A percentile compares a stretch with the other conserved stretches of the same genome.
These are phyloP conservation scores for Orbilia blumenaviensis DNA, from an alignment of 2,329 filamentous ascomycete species.

Conservation along the genomic window DNA sequence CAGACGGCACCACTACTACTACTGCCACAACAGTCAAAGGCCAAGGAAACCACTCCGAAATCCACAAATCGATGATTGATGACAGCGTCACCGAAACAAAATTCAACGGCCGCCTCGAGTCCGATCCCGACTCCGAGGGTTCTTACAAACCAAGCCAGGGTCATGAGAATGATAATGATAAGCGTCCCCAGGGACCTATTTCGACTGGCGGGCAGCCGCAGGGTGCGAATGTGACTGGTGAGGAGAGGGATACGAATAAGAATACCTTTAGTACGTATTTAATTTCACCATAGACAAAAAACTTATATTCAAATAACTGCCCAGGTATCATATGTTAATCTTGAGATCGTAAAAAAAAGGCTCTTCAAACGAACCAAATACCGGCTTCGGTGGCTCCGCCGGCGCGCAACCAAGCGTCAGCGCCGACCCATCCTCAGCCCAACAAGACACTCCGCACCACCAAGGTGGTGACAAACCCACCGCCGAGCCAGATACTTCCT, in stretches of 20 bases:
- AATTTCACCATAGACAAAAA: not conserved
- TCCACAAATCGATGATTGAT: constrained; percentile 52
- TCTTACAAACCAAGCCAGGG: constrained; percentile 28
- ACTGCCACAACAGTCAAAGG: constrained; percentile 62
- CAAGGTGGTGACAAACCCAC: constrained; percentile 60
- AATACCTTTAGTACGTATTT: constrained; percentile 30
- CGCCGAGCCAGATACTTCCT: constrained; percentile 58
- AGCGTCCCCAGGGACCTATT: constrained; percentile 13
- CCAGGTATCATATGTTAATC: too few relatives aligned
- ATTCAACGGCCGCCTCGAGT: constrained; percentile 41
- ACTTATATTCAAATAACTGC: too few relatives aligned
- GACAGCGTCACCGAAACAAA: constrained; percentile 40
- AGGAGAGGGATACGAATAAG: constrained; percentile 15
- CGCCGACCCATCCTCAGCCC: not conserved
- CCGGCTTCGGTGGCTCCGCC: constrained; percentile 46
- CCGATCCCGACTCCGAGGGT: constrained; percentile 35
- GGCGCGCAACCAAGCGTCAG: constrained; percentile 47
- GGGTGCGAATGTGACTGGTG: constrained; percentile 34
- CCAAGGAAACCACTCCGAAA: constrained; percentile 19
- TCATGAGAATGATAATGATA: constrained; percentile 6
- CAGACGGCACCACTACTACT: constrained; percentile 68
- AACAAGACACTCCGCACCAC: constrained; percentile 57
- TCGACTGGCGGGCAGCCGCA: constrained; percentile 34
- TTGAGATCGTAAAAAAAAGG: too few relatives aligned
- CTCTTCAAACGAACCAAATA: constrained; percentile 50